Evolutionary conservation across 306 rosid species (phyloP), one percentile per base, ranked within the genome.

Genomic region (Quercus robur): DNA sequence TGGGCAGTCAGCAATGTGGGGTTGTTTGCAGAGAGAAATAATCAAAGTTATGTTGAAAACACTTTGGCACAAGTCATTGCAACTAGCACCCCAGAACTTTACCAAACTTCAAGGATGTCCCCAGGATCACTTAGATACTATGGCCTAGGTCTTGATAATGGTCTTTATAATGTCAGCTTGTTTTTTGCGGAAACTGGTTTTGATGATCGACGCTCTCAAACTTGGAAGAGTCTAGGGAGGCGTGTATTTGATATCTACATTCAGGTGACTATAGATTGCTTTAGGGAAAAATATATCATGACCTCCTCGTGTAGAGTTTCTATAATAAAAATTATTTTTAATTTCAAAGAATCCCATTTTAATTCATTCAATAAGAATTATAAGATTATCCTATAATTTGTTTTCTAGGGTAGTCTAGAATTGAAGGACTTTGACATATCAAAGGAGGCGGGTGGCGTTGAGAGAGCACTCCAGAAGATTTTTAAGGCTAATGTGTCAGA

Each of bases 1-100:
- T 90, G 98, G 98, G 96, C 83, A 17, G 90, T 88, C 71, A 94
- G 97, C 75, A 94, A 92, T 63, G 89, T 89, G 21, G 97, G 98
- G 75, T 64, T 56, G 9, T 94, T 89, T 73, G 74, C 84, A 0
- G 84, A 84, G 3, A 72, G 0, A 67, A 80, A 0, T 55, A 35
- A 81, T 73, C 78, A 83, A 78, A 1, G 0, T 4, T 91, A 28
- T 81, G 79, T 28, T 18, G 0, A 3, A 30, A 73, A 72, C 55
- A 75, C 1, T 56, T 82, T 81, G 3, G 6, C 82, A 74, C 82
- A 52, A 80, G 67, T 55, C 76, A 94, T 76, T 10, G 79, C 67
- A 75, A 89, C 59, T 0, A 17, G 0, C 30, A 64, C 6, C 21
- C 71, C 94, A 0, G 96, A 84, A 78, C 85, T 92, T 69, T 92